A percentile compares a stretch with the other conserved stretches of the same genome.
phyloP scores from a whole-genome alignment of 805 yeast species.

The Huiozyma sinensis region DNA sequence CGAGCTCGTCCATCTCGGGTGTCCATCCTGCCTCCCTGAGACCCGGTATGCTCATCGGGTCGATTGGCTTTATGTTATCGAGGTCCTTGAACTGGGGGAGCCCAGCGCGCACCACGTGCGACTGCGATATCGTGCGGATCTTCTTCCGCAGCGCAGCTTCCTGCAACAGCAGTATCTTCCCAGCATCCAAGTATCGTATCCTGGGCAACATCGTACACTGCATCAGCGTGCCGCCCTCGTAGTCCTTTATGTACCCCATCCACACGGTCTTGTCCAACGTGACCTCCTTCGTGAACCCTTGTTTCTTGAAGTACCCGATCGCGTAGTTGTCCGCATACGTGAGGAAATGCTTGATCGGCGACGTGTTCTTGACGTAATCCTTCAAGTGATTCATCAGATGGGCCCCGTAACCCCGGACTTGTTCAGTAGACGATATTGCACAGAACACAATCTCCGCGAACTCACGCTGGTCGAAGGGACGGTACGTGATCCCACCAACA shows the following conservation, averaged over 20 bases:
- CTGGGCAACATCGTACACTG: slow-evolving; percentile 91
- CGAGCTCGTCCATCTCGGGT: slow-evolving; percentile 94
- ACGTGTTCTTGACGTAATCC: slow-evolving; percentile 85
- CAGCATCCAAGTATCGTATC: slow-evolving; percentile 79
- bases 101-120: slow-evolving; percentile 77
- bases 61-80: slow-evolving; percentile 41
- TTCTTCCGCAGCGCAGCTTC: slow-evolving; percentile 85
- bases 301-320: slow-evolving; percentile 95
- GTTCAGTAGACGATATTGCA: slow-evolving; percentile 95
- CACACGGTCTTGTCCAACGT: slow-evolving; percentile 75
- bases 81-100: slow-evolving; percentile 53
- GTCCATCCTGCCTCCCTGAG: slow-evolving; percentile 94
- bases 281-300: slow-evolving; percentile 94
- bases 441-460: slow-evolving; percentile 98
- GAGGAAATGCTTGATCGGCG: slow-evolving; percentile 73
- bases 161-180: slow-evolving; percentile 75
- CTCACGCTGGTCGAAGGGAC: slow-evolving; percentile 82
- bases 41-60: slow-evolving; percentile 84
- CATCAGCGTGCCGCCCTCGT: slow-evolving; percentile 98
- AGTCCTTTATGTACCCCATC: slow-evolving; percentile 99
- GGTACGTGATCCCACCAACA: slow-evolving; percentile 93
- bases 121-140: slow-evolving; percentile 65
- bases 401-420: slow-evolving; percentile 97
- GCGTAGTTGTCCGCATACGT: slow-evolving; percentile 99
- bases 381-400: slow-evolving; percentile 96